A percentile compares a stretch with the other conserved stretches of the same genome.
These are phyloP conservation scores for Davidsoniella neocaledoniae DNA, from an alignment of 2,329 filamentous ascomycete genomes.

Conservation along the genomic window DNA sequence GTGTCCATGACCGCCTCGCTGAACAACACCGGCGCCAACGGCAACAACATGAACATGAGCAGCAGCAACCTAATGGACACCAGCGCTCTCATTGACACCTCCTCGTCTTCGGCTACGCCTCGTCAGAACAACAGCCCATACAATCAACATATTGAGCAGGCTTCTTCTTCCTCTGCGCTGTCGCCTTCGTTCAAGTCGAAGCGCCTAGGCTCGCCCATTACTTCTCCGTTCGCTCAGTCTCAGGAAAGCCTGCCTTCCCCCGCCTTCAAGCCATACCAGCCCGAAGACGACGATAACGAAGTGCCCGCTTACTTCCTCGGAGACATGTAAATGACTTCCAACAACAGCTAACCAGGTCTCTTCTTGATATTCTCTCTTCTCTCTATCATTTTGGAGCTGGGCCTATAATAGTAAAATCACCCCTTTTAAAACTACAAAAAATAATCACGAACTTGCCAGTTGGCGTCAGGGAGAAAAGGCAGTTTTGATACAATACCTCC, in stretches of 20 bases:
- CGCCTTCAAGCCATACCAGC: conserved; percentile 10
- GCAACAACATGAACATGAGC: conserved; percentile 12
- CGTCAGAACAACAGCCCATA: background rate
- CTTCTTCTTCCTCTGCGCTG: no score
- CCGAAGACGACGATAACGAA: conserved; percentile 21
- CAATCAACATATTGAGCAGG: no score
- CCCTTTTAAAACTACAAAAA: no score
- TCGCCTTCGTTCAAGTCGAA: conserved; percentile 10
- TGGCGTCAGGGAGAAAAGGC: background rate
- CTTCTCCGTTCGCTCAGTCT: conserved; percentile 5
- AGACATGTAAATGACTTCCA: background rate
- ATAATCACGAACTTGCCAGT: background rate
- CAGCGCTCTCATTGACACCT: background rate
- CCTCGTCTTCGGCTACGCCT: background rate
- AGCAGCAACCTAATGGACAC: background rate
- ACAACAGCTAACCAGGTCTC: no score
- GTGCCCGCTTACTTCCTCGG: conserved; percentile 24
- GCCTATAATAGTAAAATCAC: no score
- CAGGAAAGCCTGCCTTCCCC: conserved; percentile 9
- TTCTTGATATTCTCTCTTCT: no score
- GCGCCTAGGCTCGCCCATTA: conserved; percentile 9
- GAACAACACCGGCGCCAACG: conserved; percentile 3
- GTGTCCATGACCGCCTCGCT: background rate
- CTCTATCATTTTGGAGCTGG: no score
- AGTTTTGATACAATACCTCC: background rate